Conservation (phyloP, 2,329 filamentous ascomycete genomes). For the Furcasterigmium sp. region DNA sequence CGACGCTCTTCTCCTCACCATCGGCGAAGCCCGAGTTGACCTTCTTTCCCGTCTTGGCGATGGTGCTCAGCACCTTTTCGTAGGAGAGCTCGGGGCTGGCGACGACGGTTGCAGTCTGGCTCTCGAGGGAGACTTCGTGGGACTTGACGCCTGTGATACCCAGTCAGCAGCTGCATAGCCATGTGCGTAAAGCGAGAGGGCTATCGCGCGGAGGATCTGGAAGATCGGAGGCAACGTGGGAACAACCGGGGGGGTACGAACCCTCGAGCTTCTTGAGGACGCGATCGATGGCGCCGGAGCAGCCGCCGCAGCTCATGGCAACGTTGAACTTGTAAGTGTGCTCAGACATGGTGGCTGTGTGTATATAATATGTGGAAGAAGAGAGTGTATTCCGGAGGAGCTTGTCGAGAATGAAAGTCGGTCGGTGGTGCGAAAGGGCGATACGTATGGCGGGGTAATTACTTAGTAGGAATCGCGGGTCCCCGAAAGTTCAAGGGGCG, state of each 20-base stretch:
- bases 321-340: constrained; percentile 96
- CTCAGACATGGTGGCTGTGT: constrained; percentile 59
- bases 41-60: constrained; percentile 93
- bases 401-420: neutral
- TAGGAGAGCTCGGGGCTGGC: constrained; percentile 67
- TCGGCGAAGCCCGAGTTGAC: constrained; percentile 73
- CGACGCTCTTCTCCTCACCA: constrained; percentile 51
- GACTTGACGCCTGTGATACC: constrained; percentile 88
- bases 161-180: too few species aligned
- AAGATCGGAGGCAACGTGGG: constrained; percentile 2
- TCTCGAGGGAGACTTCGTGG: constrained; percentile 83
- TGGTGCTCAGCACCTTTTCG: constrained; percentile 77
- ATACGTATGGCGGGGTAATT: constrained; percentile 10
- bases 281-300: constrained; percentile 88
- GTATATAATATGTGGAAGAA: too few species aligned
- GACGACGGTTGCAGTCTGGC: constrained; percentile 74
- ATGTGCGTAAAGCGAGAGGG: constrained; percentile 2
- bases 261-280: constrained; percentile 90
- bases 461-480: neutral
- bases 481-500: neutral
- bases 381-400: neutral
- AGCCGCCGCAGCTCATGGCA: constrained; percentile 91
- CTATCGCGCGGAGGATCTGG: too few species aligned
- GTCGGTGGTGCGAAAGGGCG: constrained; percentile 7
- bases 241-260: constrained; percentile 36